Conservation (phyloP, 306 rosid species). For the Cicer arietinum region DNA sequence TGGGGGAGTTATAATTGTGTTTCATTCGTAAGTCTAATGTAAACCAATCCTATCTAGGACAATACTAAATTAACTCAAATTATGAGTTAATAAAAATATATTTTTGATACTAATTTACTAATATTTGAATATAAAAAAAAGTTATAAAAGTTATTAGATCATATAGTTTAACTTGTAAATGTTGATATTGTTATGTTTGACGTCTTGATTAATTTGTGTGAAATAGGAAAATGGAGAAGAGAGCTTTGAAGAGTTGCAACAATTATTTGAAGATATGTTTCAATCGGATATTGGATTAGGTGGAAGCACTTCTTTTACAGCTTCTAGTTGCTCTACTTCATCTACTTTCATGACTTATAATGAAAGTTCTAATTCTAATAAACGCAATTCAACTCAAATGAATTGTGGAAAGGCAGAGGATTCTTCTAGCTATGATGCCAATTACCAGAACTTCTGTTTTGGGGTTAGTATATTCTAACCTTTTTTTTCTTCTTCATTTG, state of each 20-base stretch:
- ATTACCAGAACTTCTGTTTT: conserved; percentile 61
- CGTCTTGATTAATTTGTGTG: neutral
- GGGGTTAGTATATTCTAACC: conserved; percentile 70
- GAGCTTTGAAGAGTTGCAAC: conserved; percentile 82
- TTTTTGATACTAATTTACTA: too few species aligned
- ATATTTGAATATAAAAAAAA: too few species aligned
- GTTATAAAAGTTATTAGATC: too few species aligned
- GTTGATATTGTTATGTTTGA: too few species aligned
- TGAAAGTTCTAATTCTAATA: conserved; percentile 62
- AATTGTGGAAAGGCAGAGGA: conserved; percentile 49
- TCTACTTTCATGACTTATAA: conserved; percentile 50
- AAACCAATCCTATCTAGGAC: too few species aligned
- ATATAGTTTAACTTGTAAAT: too few species aligned
- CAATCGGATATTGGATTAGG: conserved; percentile 55
- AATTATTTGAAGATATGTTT: conserved; percentile 85
- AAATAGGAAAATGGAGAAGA: conserved; percentile 76
- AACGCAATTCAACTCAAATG: conserved; percentile 66
- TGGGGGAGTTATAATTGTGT: neutral
- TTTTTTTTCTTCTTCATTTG: conserved; percentile 19
- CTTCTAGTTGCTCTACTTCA: conserved; percentile 50
- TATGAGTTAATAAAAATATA: too few species aligned
- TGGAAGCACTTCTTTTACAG: conserved; percentile 42
- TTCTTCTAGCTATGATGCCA: conserved; percentile 49
- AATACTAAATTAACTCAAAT: too few species aligned
- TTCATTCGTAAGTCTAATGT: too few species aligned